phyloP scores from a whole-genome alignment of 2,329 filamentous ascomycete genomes.

The Colletotrichum cordylinicola region DNA sequence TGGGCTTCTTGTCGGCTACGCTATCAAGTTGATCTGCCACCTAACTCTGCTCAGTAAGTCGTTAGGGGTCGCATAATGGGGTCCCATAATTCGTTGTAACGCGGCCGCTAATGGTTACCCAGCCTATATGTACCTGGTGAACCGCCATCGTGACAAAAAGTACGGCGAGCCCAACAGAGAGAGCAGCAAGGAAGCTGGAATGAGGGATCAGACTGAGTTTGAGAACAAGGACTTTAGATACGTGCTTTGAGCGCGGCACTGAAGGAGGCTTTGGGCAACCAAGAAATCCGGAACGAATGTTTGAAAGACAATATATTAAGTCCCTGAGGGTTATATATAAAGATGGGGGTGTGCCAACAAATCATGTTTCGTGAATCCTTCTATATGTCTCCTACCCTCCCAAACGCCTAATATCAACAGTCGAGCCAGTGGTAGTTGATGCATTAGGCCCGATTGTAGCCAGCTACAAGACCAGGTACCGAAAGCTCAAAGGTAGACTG shows the following conservation, averaged over 20 bases:
- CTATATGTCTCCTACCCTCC: neutral
- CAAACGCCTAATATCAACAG: neutral
- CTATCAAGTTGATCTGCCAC: neutral
- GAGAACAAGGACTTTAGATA: constrained; percentile 49
- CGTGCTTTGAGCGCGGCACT: constrained; percentile 28
- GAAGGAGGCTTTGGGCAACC: accelerated
- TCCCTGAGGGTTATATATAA: accelerated
- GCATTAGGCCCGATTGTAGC: neutral
- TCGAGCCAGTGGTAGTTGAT: accelerated
- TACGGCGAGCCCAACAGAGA: constrained; percentile 39
- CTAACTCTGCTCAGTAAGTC: neutral
- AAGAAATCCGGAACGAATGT: neutral
- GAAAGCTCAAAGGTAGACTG: accelerated
- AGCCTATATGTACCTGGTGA: neutral
- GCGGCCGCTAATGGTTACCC: neutral
- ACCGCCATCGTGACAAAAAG: neutral
- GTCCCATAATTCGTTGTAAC: accelerated
- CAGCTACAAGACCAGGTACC: neutral
- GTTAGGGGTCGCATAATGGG: accelerated
- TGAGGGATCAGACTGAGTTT: constrained; percentile 45
- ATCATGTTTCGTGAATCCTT: neutral
- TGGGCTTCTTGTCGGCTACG: neutral
- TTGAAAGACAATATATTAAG: neutral
- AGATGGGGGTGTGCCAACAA: accelerated
- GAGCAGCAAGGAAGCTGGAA: constrained; percentile 41